Evolutionary conservation across 768 basidiomycete species (phyloP).

Genomic region (Clitopilus hobsonii): DNA sequence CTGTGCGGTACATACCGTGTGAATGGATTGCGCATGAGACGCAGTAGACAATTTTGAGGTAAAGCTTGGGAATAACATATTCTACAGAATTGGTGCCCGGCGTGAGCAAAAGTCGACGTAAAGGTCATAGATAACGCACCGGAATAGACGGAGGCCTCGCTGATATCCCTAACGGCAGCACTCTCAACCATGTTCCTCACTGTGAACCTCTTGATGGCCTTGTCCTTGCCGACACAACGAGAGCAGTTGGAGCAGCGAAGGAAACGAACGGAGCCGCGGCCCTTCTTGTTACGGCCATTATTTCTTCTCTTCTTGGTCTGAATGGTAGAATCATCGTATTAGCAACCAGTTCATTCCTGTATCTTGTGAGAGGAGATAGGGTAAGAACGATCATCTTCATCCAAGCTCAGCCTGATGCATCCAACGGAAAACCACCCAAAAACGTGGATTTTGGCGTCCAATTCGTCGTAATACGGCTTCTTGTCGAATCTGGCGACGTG

Average conservation of each 20-base stretch:
- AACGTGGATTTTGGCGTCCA: not conserved
- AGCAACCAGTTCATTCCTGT: constrained; percentile 12
- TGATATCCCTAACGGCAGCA: constrained; percentile 95
- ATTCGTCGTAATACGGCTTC: not conserved
- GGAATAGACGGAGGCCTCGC: constrained; percentile 89
- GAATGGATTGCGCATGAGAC: constrained; percentile 99
- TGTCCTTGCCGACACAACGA: constrained; percentile 96
- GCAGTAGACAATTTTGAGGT: constrained; percentile 98
- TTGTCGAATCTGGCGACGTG: constrained; percentile 1
- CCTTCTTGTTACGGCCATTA: constrained; percentile 98
- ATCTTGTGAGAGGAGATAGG: constrained; percentile 5
- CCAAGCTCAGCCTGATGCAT: not conserved
- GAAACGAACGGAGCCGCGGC: constrained; percentile 92
- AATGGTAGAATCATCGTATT: constrained; percentile 9
- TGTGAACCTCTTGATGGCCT: constrained; percentile 99
- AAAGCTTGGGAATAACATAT: constrained; percentile 94
- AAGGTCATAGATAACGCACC: constrained; percentile 46
- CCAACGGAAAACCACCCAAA: not conserved
- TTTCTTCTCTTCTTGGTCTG: constrained; percentile 99
- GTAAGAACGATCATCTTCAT: not conserved
- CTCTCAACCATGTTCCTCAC: constrained; percentile 99
- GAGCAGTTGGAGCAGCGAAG: constrained; percentile 99
- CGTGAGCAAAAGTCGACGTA: not conserved
- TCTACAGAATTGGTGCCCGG: constrained; percentile 41
- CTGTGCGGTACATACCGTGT: constrained; percentile 61